phyloP scores from a whole-genome alignment of 257 asterid species.

The Scutellaria minor region DNA sequence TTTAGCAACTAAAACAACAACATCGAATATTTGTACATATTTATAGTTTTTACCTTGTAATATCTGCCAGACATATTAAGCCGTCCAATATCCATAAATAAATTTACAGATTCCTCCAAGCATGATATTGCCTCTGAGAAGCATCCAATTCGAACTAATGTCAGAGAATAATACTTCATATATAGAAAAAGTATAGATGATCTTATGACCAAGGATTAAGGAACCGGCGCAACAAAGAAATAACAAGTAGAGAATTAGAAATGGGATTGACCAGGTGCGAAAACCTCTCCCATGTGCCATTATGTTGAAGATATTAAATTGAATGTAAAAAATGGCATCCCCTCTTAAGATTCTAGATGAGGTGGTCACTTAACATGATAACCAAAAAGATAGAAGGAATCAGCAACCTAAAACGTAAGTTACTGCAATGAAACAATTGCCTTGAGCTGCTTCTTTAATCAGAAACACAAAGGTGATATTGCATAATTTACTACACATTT shows the following conservation, averaged over 20 bases:
- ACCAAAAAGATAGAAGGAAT: background rate
- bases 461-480: background rate
- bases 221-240: constrained; percentile 11
- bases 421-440: background rate
- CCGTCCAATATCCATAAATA: constrained; percentile 86
- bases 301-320: no score
- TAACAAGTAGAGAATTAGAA: background rate
- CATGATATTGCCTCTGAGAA: constrained; percentile 78
- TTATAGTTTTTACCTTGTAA: constrained; percentile 67
- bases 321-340: no score
- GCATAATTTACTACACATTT: background rate
- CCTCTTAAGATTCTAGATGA: no score
- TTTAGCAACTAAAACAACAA: constrained; percentile 14
- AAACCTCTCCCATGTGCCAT: constrained; percentile 4
- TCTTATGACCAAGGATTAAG: background rate
- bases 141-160: constrained; percentile 33
- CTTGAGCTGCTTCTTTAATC: constrained; percentile 2
- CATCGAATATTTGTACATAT: constrained; percentile 16
- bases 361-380: no score
- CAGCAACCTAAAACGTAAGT: background rate
- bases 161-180: background rate
- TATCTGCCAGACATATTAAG: constrained; percentile 87
- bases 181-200: background rate
- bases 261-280: background rate
- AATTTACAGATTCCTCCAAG: constrained; percentile 75